Evolutionary conservation across 805 yeast genomes (phyloP), one percentile per base, ranked within the genome.

Genomic region (Candida pseudofarinosa): DNA sequence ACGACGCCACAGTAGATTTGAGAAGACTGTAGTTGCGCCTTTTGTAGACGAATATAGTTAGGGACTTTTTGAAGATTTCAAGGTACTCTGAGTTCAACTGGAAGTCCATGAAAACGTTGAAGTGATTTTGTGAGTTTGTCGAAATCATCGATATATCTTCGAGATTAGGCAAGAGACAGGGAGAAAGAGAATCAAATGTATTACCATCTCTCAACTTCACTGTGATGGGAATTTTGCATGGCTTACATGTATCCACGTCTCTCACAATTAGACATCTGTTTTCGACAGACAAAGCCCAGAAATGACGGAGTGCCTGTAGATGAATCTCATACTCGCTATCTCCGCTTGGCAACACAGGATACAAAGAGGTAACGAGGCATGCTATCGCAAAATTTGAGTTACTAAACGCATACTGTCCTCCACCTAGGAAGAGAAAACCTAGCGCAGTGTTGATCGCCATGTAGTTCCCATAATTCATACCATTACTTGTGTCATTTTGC

Each of bases 341-440:
- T 20, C 59, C 64, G 35, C 60, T 62, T 1, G 88, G 84, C 47
- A 80, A 82, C 2, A 82, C 69, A 2, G 97, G 97, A 50, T 88
- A 81, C n/a, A 86, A 68, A 0, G 97, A 75, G 0, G 88, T 76
- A 0, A 88, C 64, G 52, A 93, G 70, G 2, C 83, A 61, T 0
- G 90, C 95, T 41, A 82, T 67, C 2, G 88, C 79, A 53, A 84
- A 68, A 42, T 79, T 74, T 3, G 85, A 77, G 14, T 72, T 74
- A 32, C 79, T 73, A 44, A 93, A 76, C 0, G 95, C 89, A 60
- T 80, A 88, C 58, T 88, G 97, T 0, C 98, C 97, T 1, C 96
- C 93, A 0, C 97, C 97, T 31, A 93, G 60, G 56, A 91, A 90
- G 41, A 91, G 67, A 52, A 91, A 80, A 2, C 99, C 99, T 32